Conservation (phyloP, 306 rosid genomes). For the Canavalia gladiata region DNA sequence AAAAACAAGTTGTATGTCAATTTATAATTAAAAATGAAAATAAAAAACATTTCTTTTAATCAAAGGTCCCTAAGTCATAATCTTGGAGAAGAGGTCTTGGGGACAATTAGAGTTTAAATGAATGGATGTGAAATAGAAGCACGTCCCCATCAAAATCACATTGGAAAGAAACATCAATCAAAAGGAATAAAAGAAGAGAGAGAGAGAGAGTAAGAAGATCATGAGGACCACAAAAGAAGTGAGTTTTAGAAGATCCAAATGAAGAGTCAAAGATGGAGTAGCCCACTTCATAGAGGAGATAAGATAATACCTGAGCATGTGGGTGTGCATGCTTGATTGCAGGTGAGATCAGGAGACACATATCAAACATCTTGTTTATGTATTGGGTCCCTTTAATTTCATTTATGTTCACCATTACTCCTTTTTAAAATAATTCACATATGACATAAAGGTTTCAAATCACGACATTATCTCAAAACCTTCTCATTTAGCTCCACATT, state of each 20-base stretch:
- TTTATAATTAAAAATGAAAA: too few relatives aligned
- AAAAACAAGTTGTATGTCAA: too few relatives aligned
- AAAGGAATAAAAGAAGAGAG: not conserved
- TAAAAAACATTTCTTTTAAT: too few relatives aligned
- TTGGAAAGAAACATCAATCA: constrained; percentile 9
- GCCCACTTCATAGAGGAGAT: constrained; percentile 51
- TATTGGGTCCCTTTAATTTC: constrained; percentile 55
- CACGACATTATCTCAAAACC: constrained; percentile 33
- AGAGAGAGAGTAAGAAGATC: constrained; percentile 17
- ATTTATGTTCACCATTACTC: constrained; percentile 37
- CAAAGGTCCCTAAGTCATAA: not conserved
- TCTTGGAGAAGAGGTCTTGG: not conserved
- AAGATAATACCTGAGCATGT: constrained; percentile 56
- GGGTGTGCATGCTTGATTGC: constrained; percentile 50
- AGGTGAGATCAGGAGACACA: constrained; percentile 53
- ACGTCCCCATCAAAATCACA: constrained; percentile 43
- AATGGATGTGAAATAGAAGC: constrained; percentile 21
- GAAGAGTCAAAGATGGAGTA: constrained; percentile 56
- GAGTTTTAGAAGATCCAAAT: constrained; percentile 50
- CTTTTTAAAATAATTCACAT: constrained; percentile 2
- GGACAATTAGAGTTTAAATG: constrained; percentile 8
- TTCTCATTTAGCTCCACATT: constrained; percentile 34
- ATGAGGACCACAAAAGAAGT: constrained; percentile 39
- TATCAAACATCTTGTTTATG: constrained; percentile 53
- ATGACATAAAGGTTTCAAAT: constrained; percentile 50